Evolutionary conservation across 148 eudicot genomes (phyloP).

Genomic region (Amaranthus hypochondriacus): DNA sequence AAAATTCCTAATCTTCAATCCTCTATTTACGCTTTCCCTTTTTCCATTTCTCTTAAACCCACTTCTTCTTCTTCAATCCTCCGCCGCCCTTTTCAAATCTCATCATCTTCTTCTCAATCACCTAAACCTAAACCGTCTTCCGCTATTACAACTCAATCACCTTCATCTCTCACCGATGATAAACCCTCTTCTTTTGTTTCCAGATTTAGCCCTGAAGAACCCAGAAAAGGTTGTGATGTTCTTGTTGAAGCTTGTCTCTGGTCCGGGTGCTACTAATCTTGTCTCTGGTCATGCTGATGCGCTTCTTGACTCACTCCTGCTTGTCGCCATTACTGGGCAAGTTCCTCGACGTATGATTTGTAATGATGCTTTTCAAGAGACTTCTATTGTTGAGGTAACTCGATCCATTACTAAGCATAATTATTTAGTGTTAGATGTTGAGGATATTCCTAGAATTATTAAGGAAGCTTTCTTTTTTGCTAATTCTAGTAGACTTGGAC

Average conservation of each 20-base stretch:
- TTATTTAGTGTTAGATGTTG: conserved; percentile 72
- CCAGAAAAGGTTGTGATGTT: conserved; percentile 75
- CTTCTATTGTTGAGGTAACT: conserved; percentile 92
- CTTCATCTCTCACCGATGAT: conserved; percentile 6
- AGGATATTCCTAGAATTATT: conserved; percentile 78
- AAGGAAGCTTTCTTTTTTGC: conserved; percentile 76
- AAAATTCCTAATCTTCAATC: conserved; percentile 16
- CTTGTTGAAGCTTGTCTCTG: conserved; percentile 84
- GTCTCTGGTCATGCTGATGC: conserved; percentile 90
- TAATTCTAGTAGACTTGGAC: conserved; percentile 68
- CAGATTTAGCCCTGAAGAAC: conserved; percentile 58
- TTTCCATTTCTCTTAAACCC: neutral
- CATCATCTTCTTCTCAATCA: neutral
- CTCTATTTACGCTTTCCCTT: conserved; percentile 17
- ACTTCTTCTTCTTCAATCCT: conserved; percentile 5
- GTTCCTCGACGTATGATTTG: conserved; percentile 90
- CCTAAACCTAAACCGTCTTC: conserved; percentile 9
- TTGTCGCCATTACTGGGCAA: conserved; percentile 86
- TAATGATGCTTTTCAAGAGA: conserved; percentile 87
- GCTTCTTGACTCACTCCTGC: conserved; percentile 62
- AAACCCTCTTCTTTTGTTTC: conserved; percentile 19
- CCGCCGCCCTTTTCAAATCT: conserved; percentile 12
- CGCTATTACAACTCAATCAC: conserved; percentile 2
- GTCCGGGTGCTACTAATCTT: conserved; percentile 89
- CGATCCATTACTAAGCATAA: conserved; percentile 85